Base-by-base conservation (phyloP, 2,329 filamentous ascomycete species). In the Cercospora sp. region DNA sequence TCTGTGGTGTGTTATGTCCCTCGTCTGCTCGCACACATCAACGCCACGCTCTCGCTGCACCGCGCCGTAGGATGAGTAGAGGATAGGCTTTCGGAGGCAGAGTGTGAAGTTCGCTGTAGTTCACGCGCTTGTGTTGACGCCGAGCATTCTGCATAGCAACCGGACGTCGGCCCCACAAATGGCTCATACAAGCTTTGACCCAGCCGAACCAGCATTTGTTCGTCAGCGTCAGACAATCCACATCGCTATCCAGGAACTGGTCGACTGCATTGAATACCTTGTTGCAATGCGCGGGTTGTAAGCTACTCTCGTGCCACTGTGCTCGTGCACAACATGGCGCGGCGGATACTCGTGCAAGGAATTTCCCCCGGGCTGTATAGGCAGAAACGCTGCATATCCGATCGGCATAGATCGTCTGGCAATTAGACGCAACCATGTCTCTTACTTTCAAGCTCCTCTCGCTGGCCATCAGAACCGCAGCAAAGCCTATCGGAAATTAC, bases 381-480 rank as follows among this genome's bases (percentile, higher is more conserved):
- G n/a, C 31, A 33, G 55, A 58, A 30, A 58, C 45, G 28, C 55
- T 13, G 55, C 18, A 58, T 12, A 18, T 8, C 31, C 28, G 16
- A 36, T 36, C 20, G 55, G 28, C 23, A 58, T 36, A 13, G 55
- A 31, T 58, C 53, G n/a, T 9, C 26, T 26, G 31, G 20, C 23
- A 61, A 16, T 60, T 26, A 28, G 28, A 33, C 36, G 45, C 33
- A 12, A 75, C 48, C 71, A 89, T 89, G 87, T 89, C 87, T 69
- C 82, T 90, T 69, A 89, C 88, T 9, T 80, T 91, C 70, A 91
- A 91, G 77, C 84, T 91, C 72, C 86, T 86, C 33, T 90, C 88
- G 23, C 82, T 91, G 59, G 84, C 83, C 48, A 87, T 91, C 68
- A 84, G 88, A 68, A 90, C 89, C 1, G 80, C 89, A 30, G 89